Percentiles rank a stretch among this genome's conserved stretches.
These are phyloP conservation scores for Cyberlindnera mississippiensis DNA, from an alignment of 805 yeast species.

Conservation along the genomic window DNA sequence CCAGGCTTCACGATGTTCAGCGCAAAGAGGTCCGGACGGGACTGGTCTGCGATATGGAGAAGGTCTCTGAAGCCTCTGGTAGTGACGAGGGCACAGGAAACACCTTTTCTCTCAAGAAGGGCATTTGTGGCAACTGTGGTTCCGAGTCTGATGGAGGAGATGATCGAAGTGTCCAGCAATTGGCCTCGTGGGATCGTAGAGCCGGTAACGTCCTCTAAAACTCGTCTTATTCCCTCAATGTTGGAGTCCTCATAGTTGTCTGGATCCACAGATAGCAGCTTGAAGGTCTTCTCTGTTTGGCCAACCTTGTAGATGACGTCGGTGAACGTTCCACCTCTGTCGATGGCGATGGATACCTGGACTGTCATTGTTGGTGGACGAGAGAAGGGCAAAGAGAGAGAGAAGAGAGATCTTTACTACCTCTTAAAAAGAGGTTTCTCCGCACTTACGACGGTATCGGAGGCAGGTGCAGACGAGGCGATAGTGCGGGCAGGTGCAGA, in stretches of 20 bases:
- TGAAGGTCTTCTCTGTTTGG: conserved; percentile 30
- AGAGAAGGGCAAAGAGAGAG: not conserved
- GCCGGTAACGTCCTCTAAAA: conserved; percentile 37
- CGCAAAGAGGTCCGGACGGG: conserved; percentile 49
- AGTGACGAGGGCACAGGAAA: conserved; percentile 42
- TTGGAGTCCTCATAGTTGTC: conserved; percentile 46
- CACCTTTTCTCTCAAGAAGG: conserved; percentile 49
- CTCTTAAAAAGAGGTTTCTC: too few species aligned
- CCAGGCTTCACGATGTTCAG: conserved; percentile 45
- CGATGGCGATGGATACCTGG: conserved; percentile 16
- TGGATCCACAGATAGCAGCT: conserved; percentile 45
- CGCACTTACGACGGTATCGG: too few species aligned
- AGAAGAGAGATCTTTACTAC: too few species aligned
- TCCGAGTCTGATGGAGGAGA: conserved; percentile 43
- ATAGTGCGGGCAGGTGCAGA: conserved; percentile 1
- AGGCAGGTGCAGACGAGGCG: conserved; percentile 3
- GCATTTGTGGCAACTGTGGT: conserved; percentile 56
- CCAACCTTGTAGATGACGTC: conserved; percentile 16
- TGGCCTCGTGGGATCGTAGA: conserved; percentile 30
- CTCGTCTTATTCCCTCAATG: conserved; percentile 47
- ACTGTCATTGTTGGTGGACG: conserved; percentile 11
- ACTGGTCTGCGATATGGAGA: conserved; percentile 48
- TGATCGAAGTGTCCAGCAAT: conserved; percentile 33
- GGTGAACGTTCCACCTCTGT: conserved; percentile 22
- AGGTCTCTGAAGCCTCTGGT: conserved; percentile 50